Base-by-base conservation (phyloP, 2,329 filamentous ascomycete species). In the Colletotrichum brevisporum region DNA sequence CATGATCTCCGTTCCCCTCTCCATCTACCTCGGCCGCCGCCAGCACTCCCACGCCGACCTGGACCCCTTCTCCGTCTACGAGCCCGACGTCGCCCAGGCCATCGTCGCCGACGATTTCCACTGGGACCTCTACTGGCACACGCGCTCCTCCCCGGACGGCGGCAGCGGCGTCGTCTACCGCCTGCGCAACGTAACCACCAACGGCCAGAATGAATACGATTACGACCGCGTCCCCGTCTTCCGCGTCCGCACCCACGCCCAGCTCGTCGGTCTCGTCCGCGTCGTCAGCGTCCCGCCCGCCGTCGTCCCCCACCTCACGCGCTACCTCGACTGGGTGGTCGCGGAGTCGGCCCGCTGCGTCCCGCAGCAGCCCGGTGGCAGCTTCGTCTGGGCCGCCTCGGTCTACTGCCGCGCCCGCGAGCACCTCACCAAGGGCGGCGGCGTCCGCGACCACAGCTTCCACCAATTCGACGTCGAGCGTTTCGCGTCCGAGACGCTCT, bases 61-160 rank as follows among this genome's bases (percentile, higher is more conserved):
- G 8, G 58, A 70, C 6, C 68, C 58, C n/a, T 53, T 41, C 51
- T 27, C 36, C 21, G 67, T 61, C 4, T 71, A 76, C 50, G 73
- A 76, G 26, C 71, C 70, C 12, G 61, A 47, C 21, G 72, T 71
- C n/a, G 53, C 74, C 6, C 53, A 73, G 39, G 71, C 73, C 24
- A 31, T 58, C 69, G 21, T 73, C 66, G 5, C 69, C 6, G 76
- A 78, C 47, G 76, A 80, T 51, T 80, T 81, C 54, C 73, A 74
- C 71, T 81, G 79, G 79, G 79, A 78, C n/a, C 63, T 81, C 54
- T 81, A 81, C 71, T 78, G 74, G 69, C 76, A 81, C 59, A 75
- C 75, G 4, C 59, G 48, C 50, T 67, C 71, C 24, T 69, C 70
- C 26, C 69, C 75, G 39, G 75, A 78, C 45, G 47, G 48, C 10